phyloP scores from a whole-genome alignment of 2,329 filamentous ascomycete genomes.

The Nakataea oryzae region DNA sequence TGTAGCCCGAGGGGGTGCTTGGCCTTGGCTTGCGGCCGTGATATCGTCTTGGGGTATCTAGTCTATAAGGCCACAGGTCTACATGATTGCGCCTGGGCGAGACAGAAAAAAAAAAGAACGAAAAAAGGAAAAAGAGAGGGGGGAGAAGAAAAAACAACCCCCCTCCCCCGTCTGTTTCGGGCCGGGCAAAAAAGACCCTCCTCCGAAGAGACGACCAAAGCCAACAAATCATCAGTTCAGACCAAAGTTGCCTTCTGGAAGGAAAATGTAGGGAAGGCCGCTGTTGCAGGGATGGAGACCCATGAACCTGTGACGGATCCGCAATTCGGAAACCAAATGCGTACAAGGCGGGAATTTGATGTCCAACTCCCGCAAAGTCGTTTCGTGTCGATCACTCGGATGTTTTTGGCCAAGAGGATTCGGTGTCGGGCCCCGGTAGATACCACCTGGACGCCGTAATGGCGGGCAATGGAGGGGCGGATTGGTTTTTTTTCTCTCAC shows the following conservation, averaged over 20 bases:
- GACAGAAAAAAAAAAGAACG: not conserved
- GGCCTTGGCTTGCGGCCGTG: not conserved
- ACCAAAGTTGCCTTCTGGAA: not conserved
- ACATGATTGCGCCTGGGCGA: not conserved
- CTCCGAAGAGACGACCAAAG: too few species aligned
- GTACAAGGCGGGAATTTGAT: slow-evolving; percentile 2
- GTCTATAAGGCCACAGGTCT: not conserved
- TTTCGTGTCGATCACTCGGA: slow-evolving; percentile 6
- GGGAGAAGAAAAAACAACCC: not conserved
- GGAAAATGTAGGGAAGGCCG: not conserved
- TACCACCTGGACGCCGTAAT: not conserved
- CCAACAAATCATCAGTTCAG: too few species aligned
- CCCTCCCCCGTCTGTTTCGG: too few species aligned
- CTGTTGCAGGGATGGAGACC: not conserved
- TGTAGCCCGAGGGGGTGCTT: not conserved
- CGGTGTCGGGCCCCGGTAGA: not conserved
- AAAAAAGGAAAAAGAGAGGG: not conserved
- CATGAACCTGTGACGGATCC: slow-evolving; percentile 19
- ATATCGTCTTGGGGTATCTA: not conserved
- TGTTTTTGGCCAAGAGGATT: not conserved
- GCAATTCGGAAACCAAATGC: slow-evolving; percentile 19
- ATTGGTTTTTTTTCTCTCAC: not conserved
- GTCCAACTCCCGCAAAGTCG: not conserved
- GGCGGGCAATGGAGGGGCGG: not conserved
- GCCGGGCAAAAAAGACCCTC: too few species aligned